phyloP scores from a whole-genome alignment of 192 early-diverging fungal genomes.

The Backusella liffmaniae region DNA sequence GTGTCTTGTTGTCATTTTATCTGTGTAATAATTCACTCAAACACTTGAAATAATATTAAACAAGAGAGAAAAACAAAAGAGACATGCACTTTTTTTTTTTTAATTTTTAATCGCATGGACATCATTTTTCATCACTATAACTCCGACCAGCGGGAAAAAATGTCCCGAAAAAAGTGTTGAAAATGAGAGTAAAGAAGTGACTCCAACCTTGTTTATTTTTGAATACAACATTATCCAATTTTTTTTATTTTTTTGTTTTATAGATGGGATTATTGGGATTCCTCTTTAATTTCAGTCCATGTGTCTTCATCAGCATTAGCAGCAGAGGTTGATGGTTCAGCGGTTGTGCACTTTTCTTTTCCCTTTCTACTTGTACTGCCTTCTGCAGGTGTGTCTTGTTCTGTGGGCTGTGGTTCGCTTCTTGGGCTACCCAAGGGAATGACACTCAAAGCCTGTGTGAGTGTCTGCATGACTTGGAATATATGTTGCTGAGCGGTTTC shows the following conservation, averaged over 20 bases:
- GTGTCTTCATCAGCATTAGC: not conserved
- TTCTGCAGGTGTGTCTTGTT: not conserved
- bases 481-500: conserved; percentile 63
- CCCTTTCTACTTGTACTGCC: not conserved
- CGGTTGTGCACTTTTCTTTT: not conserved
- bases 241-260: too few relatives aligned
- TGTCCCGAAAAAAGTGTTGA: not conserved
- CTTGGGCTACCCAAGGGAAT: conserved; percentile 27
- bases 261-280: too few relatives aligned
- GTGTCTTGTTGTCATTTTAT: not conserved
- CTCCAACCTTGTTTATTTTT: too few relatives aligned
- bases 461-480: conserved; percentile 40
- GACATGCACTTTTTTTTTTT: not conserved
- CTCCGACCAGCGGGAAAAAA: not conserved
- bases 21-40: not conserved
- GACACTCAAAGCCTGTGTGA: conserved; percentile 41
- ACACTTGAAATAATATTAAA: not conserved
- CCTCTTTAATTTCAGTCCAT: conserved; percentile 1
- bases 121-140: not conserved
- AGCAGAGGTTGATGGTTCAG: not conserved
- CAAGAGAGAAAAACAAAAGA: not conserved
- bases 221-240: too few relatives aligned
- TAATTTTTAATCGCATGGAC: not conserved
- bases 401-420: not conserved
- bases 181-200: too few relatives aligned